phyloP scores from a whole-genome alignment of 139 green algal genomes.

The Eudorina sp. region DNA sequence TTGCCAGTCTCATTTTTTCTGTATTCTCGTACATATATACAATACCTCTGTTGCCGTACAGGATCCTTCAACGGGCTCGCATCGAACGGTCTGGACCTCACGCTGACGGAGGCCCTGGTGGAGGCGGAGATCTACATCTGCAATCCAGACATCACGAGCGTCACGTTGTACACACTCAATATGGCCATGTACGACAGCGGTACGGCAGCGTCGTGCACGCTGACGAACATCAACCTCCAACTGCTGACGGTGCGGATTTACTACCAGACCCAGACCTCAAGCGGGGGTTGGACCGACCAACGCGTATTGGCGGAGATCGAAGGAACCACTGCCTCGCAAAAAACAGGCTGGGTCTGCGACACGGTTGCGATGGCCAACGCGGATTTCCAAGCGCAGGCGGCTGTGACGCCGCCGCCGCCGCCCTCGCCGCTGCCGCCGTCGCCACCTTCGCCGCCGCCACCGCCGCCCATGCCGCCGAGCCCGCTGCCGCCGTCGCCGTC shows the following conservation, averaged over 20 bases:
- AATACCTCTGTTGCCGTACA: not conserved
- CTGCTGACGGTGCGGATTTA: not conserved
- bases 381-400: not conserved
- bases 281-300: not conserved
- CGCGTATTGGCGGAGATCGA: not conserved
- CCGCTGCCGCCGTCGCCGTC: not conserved
- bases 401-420: not conserved
- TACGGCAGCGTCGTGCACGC: not conserved
- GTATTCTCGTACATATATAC: not conserved
- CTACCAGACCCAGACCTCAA: not conserved
- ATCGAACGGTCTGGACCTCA: not conserved
- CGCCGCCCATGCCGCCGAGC: not conserved
- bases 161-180: not conserved
- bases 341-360: not conserved
- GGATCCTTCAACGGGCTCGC: not conserved
- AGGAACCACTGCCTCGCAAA: not conserved
- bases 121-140: not conserved
- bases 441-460: not conserved
- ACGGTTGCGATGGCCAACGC: not conserved
- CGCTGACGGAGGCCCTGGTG: not conserved
- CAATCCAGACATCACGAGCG: not conserved
- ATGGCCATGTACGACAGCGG: not conserved
- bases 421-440: not conserved
- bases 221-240: not conserved
- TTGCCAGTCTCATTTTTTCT: not conserved